Evolutionary conservation across 2,329 filamentous ascomycete genomes (phyloP).

Genomic region (Sarocladiaceae sp.): DNA sequence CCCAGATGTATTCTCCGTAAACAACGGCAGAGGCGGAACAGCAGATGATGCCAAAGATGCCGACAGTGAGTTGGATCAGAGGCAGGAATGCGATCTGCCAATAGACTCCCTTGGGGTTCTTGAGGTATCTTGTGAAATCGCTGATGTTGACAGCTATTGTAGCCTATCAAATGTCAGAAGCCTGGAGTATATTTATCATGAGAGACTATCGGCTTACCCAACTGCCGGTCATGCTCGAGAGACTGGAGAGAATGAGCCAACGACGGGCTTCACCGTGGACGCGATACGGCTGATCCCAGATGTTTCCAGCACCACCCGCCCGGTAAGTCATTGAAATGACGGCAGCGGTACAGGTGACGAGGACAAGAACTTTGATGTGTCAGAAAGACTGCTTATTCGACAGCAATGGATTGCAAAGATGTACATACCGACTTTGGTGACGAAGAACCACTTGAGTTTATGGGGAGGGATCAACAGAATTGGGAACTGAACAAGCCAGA

Average conservation of each 20-base stretch:
- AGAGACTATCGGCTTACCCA: constrained; percentile 11
- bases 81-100: constrained; percentile 7
- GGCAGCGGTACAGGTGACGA: constrained; percentile 12
- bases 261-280: constrained; percentile 4
- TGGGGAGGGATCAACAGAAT: constrained; percentile 50
- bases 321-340: constrained; percentile 22
- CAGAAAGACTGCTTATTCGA: not conserved
- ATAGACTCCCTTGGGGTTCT: constrained; percentile 16
- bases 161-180: constrained; percentile 13
- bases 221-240: constrained; percentile 10
- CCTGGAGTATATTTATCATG: not conserved
- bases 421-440: constrained; percentile 4
- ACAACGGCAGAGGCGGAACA: constrained; percentile 45
- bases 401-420: not conserved
- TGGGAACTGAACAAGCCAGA: constrained; percentile 46
- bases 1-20: constrained; percentile 36
- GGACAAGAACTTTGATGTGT: constrained; percentile 10
- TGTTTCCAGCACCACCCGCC: constrained; percentile 14
- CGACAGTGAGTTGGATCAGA: constrained; percentile 19
- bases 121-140: constrained; percentile 38
- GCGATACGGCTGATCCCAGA: constrained; percentile 11
- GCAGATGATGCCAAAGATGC: constrained; percentile 46
- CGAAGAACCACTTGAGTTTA: constrained; percentile 45
- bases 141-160: constrained; percentile 32
- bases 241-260: constrained; percentile 11